These are phyloP conservation scores for Quercus variabilis DNA, from an alignment of 306 rosid genomes.

Conservation along the genomic window DNA sequence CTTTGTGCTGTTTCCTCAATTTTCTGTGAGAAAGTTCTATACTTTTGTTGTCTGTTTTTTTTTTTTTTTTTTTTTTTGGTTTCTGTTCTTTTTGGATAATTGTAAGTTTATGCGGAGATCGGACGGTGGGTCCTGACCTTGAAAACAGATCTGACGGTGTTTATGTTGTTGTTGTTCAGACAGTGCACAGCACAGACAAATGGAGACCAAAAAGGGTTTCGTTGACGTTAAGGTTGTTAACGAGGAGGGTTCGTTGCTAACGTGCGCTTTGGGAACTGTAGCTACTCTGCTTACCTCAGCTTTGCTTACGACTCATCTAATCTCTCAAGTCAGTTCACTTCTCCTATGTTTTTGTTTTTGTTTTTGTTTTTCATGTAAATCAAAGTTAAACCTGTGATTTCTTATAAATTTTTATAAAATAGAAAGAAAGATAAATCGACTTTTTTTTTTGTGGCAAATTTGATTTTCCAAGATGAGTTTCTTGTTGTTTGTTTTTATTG, in stretches of 20 bases:
- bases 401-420: no score
- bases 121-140: slow-evolving; percentile 8
- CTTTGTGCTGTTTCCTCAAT: no score
- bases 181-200: slow-evolving; percentile 4
- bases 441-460: no score
- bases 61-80: not conserved
- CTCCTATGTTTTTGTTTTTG: not conserved
- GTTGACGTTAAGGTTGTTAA: slow-evolving; percentile 4
- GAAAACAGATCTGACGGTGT: slow-evolving; percentile 31
- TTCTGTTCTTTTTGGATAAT: no score
- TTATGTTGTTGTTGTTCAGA: not conserved
- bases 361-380: no score
- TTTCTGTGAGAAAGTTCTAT: not conserved
- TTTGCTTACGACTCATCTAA: not conserved
- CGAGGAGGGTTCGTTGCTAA: slow-evolving; percentile 22
- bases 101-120: slow-evolving; percentile 2
- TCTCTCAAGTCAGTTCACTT: slow-evolving; percentile 15
- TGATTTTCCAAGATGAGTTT: no score
- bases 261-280: slow-evolving; percentile 25
- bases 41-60: not conserved
- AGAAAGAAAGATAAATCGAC: no score
- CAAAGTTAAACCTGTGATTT: no score
- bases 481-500: no score
- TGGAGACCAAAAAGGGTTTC: slow-evolving; percentile 29
- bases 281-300: slow-evolving; percentile 28